Percentiles rank a stretch among this genome's conserved stretches.
These are phyloP conservation scores for Pisolithus microcarpus DNA, from an alignment of 768 basidiomycete genomes.

Conservation along the genomic window DNA sequence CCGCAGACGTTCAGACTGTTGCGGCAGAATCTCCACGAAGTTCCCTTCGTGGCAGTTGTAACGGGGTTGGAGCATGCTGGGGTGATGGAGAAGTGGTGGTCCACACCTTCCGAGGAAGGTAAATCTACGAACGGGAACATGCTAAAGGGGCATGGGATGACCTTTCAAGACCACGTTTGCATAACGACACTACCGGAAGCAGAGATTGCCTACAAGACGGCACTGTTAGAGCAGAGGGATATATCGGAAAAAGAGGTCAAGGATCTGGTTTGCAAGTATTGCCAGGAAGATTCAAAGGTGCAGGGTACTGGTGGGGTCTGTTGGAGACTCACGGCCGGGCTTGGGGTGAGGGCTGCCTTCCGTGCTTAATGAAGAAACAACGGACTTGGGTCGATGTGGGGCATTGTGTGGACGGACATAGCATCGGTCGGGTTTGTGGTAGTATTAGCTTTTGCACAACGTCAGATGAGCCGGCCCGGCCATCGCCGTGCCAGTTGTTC, in stretches of 20 bases:
- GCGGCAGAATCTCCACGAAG: constrained; percentile 5
- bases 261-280: constrained; percentile 11
- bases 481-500: too few species aligned
- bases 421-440: too few species aligned
- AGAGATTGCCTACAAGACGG: constrained; percentile 8
- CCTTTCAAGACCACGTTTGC: constrained; percentile 32
- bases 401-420: too few species aligned
- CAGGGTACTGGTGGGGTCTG: background rate
- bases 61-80: constrained; percentile 27
- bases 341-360: background rate
- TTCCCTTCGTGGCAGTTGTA: constrained; percentile 30
- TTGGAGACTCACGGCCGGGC: background rate
- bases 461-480: too few species aligned
- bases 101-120: background rate
- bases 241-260: constrained; percentile 9
- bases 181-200: constrained; percentile 26
- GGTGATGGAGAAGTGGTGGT: constrained; percentile 29
- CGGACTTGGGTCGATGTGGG: too few species aligned
- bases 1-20: background rate
- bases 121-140: constrained; percentile 20
- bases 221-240: constrained; percentile 16
- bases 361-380: background rate
- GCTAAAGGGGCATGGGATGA: constrained; percentile 19
- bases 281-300: constrained; percentile 4
- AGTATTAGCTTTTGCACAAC: too few species aligned